Evolutionary conservation across 352 stramenopile genomes (phyloP), one percentile per base, ranked within the genome.

Genomic region (Globisporangium yorkense): DNA sequence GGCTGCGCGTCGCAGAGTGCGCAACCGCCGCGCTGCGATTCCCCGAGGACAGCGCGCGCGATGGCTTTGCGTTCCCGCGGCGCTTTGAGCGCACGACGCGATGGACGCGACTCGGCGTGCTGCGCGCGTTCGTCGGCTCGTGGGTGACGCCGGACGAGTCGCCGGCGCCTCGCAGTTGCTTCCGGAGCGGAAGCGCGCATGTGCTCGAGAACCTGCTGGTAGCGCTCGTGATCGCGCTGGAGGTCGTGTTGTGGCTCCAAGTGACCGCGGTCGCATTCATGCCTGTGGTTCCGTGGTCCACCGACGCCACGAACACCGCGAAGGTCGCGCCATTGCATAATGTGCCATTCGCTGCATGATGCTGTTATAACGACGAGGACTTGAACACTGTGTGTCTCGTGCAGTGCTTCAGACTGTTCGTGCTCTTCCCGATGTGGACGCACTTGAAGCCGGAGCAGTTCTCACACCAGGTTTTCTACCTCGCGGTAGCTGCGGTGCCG

Each of bases 211-310:
- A 75, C 16, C 5, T 63, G 33, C 57, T 80, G 33, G 51, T 87
- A 16, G 46, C 66, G 4, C 1, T 77, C 3, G 61, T 68, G 7
- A 18, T 69, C 2, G 29, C 74, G 9, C 18, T 86, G 24, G 80
- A 90, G 46, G 43, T 88, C 1, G 35, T 88, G 7, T 62, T 56
- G 24, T 77, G 77, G 61, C 15, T 85, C 1, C 80, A 90, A 51
- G 20, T 83, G 33, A 54, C 61, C 33, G 72, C 72, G 0, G n/a
- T 88, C 2, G 59, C 43, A 0, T 87, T 90, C 44, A 54, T 88
- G 6, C 80, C 77, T 5, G 57, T 65, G 15, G 70, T 88, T 0
- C 78, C 80, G 3, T 88, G 80, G 78, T 70, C 74, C 9, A 56
- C 37, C 31, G 41, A 63, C 52, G 74, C 63, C 54, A 59, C 53